phyloP scores from a whole-genome alignment of 331 rosid species.

The Stylosanthes scabra region DNA sequence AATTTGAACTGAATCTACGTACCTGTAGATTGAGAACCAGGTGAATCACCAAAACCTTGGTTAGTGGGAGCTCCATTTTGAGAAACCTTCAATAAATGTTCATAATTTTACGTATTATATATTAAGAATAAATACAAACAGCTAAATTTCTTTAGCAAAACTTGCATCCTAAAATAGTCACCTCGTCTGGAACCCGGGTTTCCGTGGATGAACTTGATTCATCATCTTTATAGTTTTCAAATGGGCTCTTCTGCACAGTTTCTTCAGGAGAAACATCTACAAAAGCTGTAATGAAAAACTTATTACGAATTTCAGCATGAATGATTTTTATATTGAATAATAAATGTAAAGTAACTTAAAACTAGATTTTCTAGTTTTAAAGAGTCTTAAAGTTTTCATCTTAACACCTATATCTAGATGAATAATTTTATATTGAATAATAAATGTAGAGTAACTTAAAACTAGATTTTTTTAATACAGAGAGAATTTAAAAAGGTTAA shows the following conservation, averaged over 20 bases:
- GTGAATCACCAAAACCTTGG: slow-evolving; percentile 53
- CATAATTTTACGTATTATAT: slow-evolving; percentile 7
- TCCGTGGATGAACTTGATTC: slow-evolving; percentile 56
- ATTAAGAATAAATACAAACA: slow-evolving; percentile 31
- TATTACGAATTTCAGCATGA: slow-evolving; percentile 26
- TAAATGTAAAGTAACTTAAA: background rate
- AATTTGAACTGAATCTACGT: slow-evolving; percentile 48
- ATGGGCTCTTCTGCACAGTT: slow-evolving; percentile 66
- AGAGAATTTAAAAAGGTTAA: no score
- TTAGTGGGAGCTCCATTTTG: slow-evolving; percentile 80
- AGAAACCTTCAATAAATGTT: slow-evolving; percentile 57
- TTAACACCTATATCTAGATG: background rate
- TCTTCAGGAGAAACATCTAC: slow-evolving; percentile 95
- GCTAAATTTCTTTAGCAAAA: slow-evolving; percentile 29
- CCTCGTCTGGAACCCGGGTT: slow-evolving; percentile 52
- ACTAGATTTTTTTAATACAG: no score
- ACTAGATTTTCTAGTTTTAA: background rate
- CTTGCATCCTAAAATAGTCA: slow-evolving; percentile 38
- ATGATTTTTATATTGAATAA: slow-evolving; percentile 11
- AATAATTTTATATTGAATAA: slow-evolving; percentile 14
- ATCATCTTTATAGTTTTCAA: slow-evolving; percentile 68
- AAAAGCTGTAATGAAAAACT: slow-evolving; percentile 68
- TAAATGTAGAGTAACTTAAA: background rate
- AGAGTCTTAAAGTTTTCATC: background rate
- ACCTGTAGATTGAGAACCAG: slow-evolving; percentile 69